Conservation (phyloP, 805 yeast genomes). For the Candida chilensis region DNA sequence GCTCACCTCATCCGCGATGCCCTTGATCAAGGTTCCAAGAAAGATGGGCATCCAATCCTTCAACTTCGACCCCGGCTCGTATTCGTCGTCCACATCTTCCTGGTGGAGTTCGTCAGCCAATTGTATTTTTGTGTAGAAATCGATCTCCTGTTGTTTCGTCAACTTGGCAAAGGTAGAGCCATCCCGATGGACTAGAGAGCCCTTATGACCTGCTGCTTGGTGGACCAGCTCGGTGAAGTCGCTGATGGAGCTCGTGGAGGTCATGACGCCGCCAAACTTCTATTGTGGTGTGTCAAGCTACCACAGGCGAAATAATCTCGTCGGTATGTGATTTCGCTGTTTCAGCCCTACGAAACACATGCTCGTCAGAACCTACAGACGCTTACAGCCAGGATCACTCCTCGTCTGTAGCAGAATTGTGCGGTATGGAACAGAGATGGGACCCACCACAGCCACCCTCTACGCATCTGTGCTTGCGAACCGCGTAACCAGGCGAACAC, state of each 20-base stretch:
- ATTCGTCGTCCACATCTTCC: constrained; percentile 12
- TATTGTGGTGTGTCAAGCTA: too few species aligned
- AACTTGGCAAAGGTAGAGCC: constrained; percentile 73
- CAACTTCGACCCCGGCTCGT: constrained; percentile 20
- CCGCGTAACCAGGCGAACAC: too few species aligned
- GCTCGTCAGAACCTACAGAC: too few species aligned
- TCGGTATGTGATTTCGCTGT: too few species aligned
- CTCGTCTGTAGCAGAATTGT: too few species aligned
- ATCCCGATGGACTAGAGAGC: constrained; percentile 51
- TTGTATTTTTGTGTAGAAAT: constrained; percentile 50
- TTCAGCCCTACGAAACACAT: too few species aligned
- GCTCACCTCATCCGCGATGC: constrained; percentile 20
- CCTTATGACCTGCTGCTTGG: constrained; percentile 92
- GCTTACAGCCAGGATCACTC: too few species aligned
- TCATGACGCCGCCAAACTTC: too few species aligned
- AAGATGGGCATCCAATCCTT: constrained; percentile 55
- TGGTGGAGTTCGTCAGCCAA: constrained; percentile 6
- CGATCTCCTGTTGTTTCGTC: constrained; percentile 53
- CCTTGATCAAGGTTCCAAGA: constrained; percentile 49
- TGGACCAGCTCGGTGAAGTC: constrained; percentile 30
- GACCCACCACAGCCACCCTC: too few species aligned
- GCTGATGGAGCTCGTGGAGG: constrained; percentile 1
- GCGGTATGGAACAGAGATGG: too few species aligned
- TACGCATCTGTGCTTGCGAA: too few species aligned
- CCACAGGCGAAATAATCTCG: too few species aligned